Evolutionary conservation across 2,329 filamentous ascomycete genomes (phyloP).

Genomic region (Alternaria rosae): DNA sequence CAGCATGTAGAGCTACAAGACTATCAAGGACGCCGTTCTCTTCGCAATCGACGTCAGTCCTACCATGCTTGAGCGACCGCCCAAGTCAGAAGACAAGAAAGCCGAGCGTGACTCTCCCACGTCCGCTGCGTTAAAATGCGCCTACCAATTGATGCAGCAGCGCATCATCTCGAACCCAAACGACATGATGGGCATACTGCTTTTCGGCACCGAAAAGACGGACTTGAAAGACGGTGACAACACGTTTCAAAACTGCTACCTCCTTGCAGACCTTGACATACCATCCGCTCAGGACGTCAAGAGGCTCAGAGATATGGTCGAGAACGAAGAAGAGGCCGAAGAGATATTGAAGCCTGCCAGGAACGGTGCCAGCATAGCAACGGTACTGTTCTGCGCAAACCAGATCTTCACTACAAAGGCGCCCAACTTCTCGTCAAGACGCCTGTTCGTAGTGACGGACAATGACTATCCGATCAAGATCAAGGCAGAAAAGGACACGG

Average conservation of each 20-base stretch:
- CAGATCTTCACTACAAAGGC: constrained; percentile 96
- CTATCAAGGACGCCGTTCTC: constrained; percentile 95
- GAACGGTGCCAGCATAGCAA: constrained; percentile 80
- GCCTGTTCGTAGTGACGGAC: constrained; percentile 95
- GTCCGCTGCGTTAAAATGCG: constrained; percentile 88
- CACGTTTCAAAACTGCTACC: constrained; percentile 87
- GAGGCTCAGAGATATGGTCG: constrained; percentile 74
- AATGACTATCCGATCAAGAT: constrained; percentile 81
- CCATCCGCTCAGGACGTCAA: constrained; percentile 89
- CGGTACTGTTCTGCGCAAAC: constrained; percentile 92
- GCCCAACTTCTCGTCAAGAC: constrained; percentile 88
- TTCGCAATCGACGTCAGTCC: constrained; percentile 91
- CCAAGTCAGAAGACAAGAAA: constrained; percentile 70
- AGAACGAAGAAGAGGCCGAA: constrained; percentile 76
- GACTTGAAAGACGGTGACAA: constrained; percentile 56
- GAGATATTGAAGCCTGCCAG: constrained; percentile 73
- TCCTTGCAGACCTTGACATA: constrained; percentile 86
- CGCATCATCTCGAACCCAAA: constrained; percentile 96
- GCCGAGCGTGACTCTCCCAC: constrained; percentile 79
- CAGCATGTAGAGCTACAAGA: constrained; percentile 73
- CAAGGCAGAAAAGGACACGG: constrained; percentile 75
- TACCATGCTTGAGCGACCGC: constrained; percentile 79
- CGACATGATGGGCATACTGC: constrained; percentile 94
- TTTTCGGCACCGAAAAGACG: constrained; percentile 88
- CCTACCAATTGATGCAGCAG: constrained; percentile 95